Conservation (phyloP, 257 asterid species). For the Solanum tarapatanum region DNA sequence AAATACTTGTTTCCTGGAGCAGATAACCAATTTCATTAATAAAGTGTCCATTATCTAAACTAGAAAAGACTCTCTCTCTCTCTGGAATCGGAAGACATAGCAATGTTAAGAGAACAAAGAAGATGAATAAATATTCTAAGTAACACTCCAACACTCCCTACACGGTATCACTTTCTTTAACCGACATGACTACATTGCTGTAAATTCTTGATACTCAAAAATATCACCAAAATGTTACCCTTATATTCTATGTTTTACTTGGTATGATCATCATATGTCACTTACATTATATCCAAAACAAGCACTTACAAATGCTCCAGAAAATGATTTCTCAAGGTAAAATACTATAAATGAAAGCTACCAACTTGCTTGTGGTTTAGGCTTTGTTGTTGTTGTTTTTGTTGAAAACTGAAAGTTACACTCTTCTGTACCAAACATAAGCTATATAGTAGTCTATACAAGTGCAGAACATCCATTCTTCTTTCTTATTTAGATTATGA, state of each 20-base stretch:
- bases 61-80: neutral
- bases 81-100: neutral
- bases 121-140: neutral
- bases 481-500: neutral
- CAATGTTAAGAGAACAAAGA: neutral
- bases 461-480: neutral
- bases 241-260: neutral
- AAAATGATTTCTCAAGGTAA: neutral
- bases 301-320: neutral
- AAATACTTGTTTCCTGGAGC: constrained; percentile 40
- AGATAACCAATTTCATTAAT: neutral
- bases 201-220: neutral
- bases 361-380: neutral
- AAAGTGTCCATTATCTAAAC: neutral
- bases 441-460: neutral
- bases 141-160: neutral
- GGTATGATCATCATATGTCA: neutral
- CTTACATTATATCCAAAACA: neutral
- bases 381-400: neutral
- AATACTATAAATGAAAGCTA: neutral
- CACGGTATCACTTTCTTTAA: neutral
- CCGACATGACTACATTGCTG: neutral
- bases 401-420: neutral
- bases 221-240: neutral
- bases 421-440: neutral